Evolutionary conservation across 2,329 filamentous ascomycete genomes (phyloP), one percentile per base, ranked within the genome.

Genomic region (Talaromyces amestolkiae): DNA sequence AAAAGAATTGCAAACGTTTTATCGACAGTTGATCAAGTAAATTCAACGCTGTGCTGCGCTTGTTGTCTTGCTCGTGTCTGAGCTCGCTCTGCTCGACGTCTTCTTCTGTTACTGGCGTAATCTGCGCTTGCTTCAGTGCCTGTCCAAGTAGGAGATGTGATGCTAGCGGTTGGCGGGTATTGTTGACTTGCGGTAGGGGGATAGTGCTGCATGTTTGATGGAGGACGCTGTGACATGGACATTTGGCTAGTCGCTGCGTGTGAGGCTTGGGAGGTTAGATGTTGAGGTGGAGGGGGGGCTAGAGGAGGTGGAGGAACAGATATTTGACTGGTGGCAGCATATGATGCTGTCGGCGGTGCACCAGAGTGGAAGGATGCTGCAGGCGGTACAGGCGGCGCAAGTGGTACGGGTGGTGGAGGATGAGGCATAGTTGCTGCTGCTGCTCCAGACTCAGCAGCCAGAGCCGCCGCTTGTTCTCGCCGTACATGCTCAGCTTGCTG

Each of bases 71-170:
- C 82, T 67, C 81, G 75, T 60, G 75, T 24, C 43, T 80, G 76
- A 47, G 81, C 80, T 70, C 84, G 74, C 71, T 86, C 84, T 17
- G 84, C 84, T 62, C 84, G 77, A 71, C 84, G 77, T 66, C 84
- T 75, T 64, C 82, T 74, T 58, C 84, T 78, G 70, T 86, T 86
- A 66, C 80, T 84, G 1, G 83, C 84, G 69, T 85, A 86, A 65
- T 83, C 78, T 39, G 79, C 76, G 68, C 80, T 81, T 22, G 79
- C 78, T 65, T 83, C 82, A 1, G 81, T 83, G 10, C 81, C 83
- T 3, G 80, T 81, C 64, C 74, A 80, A 49, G 80, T 81, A 67
- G 78, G 78, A 0, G 78, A 80, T 4, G 75, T 74, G 60, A 80
- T 73, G 66, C 80, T 81, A 64, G 37, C 76, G 77, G 58, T 79